Percentiles rank a stretch among this genome's conserved stretches.
These are phyloP conservation scores for Setomelanomma holmii DNA, from an alignment of 2,329 filamentous ascomycete species.

Conservation along the genomic window DNA sequence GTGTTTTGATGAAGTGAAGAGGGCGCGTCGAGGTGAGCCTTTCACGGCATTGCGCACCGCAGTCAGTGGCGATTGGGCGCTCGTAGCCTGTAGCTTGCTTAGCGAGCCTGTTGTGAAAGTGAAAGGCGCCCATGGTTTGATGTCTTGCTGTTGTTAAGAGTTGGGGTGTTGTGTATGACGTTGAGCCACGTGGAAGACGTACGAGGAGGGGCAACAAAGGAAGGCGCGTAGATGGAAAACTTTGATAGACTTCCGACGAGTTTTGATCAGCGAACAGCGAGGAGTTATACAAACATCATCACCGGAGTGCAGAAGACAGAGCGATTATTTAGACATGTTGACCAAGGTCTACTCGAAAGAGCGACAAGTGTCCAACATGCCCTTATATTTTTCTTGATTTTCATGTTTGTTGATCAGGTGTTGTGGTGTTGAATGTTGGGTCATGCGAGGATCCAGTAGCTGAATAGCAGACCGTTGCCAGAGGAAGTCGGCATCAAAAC, in stretches of 20 bases:
- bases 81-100: too few species aligned
- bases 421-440: constrained; percentile 27
- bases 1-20: background rate
- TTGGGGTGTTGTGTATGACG: constrained; percentile 1
- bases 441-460: constrained; percentile 33
- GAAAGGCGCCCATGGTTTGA: background rate
- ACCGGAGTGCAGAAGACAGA: background rate
- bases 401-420: constrained; percentile 23
- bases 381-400: constrained; percentile 43
- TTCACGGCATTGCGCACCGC: background rate
- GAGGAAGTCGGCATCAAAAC: constrained; percentile 20
- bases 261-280: background rate
- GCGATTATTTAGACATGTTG: constrained; percentile 34
- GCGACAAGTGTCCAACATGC: constrained; percentile 38
- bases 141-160: background rate
- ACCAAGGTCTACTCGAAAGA: constrained; percentile 24
- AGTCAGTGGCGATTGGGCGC: background rate
- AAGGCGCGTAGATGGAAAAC: background rate
- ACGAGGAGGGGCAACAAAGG: background rate
- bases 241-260: too few species aligned
- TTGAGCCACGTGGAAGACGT: constrained; percentile 1
- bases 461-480: constrained; percentile 29
- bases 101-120: background rate
- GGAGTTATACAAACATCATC: background rate
- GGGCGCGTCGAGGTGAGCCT: background rate